A percentile compares a stretch with the other conserved stretches of the same genome.
These are phyloP conservation scores for Helichrysum umbraculigerum DNA, from an alignment of 129 eudicot genomes.

Conservation along the genomic window DNA sequence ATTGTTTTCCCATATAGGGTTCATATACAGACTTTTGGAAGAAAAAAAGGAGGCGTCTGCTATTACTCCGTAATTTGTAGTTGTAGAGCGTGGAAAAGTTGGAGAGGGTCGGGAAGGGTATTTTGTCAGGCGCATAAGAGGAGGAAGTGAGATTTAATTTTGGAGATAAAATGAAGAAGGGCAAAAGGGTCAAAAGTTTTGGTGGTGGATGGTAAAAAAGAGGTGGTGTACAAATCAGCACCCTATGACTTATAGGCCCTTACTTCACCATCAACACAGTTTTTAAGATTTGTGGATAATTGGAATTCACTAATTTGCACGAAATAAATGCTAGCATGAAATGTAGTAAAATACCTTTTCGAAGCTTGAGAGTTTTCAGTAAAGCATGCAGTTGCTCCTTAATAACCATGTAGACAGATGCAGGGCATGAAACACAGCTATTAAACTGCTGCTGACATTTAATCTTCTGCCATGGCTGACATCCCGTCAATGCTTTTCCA, in stretches of 20 bases:
- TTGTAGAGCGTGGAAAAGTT: too few relatives aligned
- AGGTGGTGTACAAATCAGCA: too few relatives aligned
- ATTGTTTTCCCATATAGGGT: too few relatives aligned
- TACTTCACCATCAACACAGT: not conserved
- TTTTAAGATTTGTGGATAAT: not conserved
- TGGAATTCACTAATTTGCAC: not conserved
- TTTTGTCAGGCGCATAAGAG: too few relatives aligned
- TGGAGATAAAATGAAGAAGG: too few relatives aligned
- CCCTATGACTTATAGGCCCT: not conserved
- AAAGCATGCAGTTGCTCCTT: slow-evolving; percentile 53
- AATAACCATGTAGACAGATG: slow-evolving; percentile 64
- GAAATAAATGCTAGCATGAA: not conserved
- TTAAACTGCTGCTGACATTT: slow-evolving; percentile 73
- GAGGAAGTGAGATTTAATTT: too few relatives aligned
- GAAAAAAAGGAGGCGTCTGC: too few relatives aligned
- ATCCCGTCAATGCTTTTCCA: slow-evolving; percentile 74
- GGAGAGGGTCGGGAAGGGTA: too few relatives aligned
- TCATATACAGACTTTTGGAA: too few relatives aligned
- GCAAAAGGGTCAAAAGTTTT: too few relatives aligned
- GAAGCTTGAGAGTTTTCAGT: slow-evolving; percentile 44
- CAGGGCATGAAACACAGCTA: slow-evolving; percentile 77
- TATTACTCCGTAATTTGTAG: too few relatives aligned
- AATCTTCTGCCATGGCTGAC: slow-evolving; percentile 85
- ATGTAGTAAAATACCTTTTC: slow-evolving; percentile 43
- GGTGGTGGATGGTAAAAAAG: too few relatives aligned